These are phyloP conservation scores for Aspergillus transmontanensis DNA, from an alignment of 2,329 filamentous ascomycete species.

Conservation along the genomic window DNA sequence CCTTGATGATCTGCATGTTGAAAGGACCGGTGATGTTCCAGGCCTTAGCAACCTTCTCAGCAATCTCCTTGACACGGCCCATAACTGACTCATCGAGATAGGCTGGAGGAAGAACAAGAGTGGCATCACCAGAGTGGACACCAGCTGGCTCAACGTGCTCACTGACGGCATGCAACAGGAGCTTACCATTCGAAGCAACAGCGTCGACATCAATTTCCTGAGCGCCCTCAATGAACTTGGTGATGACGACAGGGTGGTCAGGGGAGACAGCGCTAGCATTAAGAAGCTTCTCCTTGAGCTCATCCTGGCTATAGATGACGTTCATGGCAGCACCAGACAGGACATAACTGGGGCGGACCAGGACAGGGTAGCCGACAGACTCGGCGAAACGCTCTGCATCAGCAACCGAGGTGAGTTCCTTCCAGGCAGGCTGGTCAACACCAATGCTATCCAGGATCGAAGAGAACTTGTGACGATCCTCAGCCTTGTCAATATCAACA, in stretches of 20 bases:
- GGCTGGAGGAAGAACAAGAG: slow-evolving; percentile 84
- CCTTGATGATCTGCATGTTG: slow-evolving; percentile 99
- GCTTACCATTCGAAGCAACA: slow-evolving; percentile 81
- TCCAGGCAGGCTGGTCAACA: slow-evolving; percentile 96
- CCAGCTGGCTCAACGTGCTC: slow-evolving; percentile 97
- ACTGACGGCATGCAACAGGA: slow-evolving; percentile 87
- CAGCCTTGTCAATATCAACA: slow-evolving; percentile 93
- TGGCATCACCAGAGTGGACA: slow-evolving; percentile 97
- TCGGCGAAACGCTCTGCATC: slow-evolving; percentile 87
- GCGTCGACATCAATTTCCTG: slow-evolving; percentile 96
- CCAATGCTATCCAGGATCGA: slow-evolving; percentile 96
- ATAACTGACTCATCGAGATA: slow-evolving; percentile 77
- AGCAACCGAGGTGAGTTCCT: slow-evolving; percentile 86
- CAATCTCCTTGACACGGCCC: slow-evolving; percentile 90
- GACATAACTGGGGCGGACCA: slow-evolving; percentile 93
- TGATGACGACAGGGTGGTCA: slow-evolving; percentile 97
- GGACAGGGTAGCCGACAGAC: slow-evolving; percentile 85
- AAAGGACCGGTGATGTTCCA: slow-evolving; percentile 98
- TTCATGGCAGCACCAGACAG: slow-evolving; percentile 98
- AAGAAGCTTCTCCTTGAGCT: slow-evolving; percentile 92
- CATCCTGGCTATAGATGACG: slow-evolving; percentile 82
- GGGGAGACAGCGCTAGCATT: slow-evolving; percentile 89
- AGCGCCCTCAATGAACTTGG: slow-evolving; percentile 95
- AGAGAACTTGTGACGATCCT: slow-evolving; percentile 98
- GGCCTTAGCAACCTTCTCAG: slow-evolving; percentile 91